phyloP scores from a whole-genome alignment of 2,329 filamentous ascomycete genomes.

The Trichoderma oligosporum region DNA sequence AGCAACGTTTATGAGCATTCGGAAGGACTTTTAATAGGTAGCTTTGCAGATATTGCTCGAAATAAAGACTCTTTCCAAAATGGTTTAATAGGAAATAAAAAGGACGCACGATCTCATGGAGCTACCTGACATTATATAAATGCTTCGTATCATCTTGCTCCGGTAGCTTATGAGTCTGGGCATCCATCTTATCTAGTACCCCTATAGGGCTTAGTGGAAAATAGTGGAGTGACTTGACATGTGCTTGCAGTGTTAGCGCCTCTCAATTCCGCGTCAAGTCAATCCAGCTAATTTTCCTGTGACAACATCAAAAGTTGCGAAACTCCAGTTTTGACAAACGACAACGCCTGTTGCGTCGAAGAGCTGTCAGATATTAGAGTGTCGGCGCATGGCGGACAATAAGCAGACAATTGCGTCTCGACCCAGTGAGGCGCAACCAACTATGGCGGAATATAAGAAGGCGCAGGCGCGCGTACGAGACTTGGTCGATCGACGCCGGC shows the following conservation, averaged over 20 bases:
- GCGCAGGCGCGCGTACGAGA: conserved; percentile 47
- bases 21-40: not conserved
- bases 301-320: conserved; percentile 4
- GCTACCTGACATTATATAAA: not conserved
- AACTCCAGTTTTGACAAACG: not conserved
- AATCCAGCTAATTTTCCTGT: not conserved
- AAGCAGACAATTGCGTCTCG: conserved; percentile 28
- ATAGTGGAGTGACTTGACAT: not conserved
- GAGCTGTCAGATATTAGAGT: not conserved
- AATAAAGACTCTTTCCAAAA: not conserved
- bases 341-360: not conserved
- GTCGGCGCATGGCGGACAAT: conserved; percentile 34
- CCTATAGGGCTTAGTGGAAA: not conserved
- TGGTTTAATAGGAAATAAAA: too few relatives aligned
- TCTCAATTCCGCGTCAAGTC: not conserved
- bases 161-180: too few relatives aligned
- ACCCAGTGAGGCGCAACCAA: conserved; percentile 31
- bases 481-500: conserved; percentile 43
- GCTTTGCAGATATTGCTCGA: not conserved
- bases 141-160: not conserved
- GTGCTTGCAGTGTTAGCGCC: not conserved
- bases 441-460: conserved; percentile 48
- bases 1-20: not conserved
- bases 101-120: not conserved
- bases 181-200: not conserved